Conservation (phyloP, 164 flowering plant genomes). For the Platanus orientalis region DNA sequence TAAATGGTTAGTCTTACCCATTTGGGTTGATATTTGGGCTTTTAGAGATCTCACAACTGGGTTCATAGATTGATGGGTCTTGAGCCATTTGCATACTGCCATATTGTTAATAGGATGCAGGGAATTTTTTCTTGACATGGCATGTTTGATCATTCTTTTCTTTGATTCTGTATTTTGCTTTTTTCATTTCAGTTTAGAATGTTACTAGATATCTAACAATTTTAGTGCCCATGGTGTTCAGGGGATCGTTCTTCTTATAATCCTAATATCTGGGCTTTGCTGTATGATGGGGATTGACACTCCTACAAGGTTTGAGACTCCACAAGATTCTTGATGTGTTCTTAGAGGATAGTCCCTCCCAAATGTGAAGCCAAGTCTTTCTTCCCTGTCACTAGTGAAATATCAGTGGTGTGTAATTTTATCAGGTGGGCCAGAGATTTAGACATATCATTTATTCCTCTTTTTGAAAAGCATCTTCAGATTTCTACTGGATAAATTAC, state of each 20-base stretch:
- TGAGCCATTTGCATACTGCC: no score
- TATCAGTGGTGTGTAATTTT: slow-evolving; percentile 10
- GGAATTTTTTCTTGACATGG: no score
- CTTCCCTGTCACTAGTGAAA: background rate
- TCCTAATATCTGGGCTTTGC: slow-evolving; percentile 83
- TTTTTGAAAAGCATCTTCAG: background rate
- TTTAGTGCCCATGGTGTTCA: slow-evolving; percentile 32
- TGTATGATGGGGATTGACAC: slow-evolving; percentile 99
- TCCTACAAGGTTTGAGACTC: slow-evolving; percentile 84
- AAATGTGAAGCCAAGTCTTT: background rate
- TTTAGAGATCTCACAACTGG: background rate
- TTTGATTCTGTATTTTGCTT: background rate
- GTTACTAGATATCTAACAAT: slow-evolving; percentile 8
- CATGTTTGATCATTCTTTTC: background rate
- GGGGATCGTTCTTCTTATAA: slow-evolving; percentile 82
- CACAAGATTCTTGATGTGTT: slow-evolving; percentile 63
- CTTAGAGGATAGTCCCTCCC: background rate
- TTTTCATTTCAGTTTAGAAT: background rate
- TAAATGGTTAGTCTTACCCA: background rate
- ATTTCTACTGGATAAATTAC: background rate
- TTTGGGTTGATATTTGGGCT: background rate
- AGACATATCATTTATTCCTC: background rate
- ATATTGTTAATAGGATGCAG: no score
- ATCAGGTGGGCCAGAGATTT: slow-evolving; percentile 5
- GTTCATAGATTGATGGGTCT: background rate